Evolutionary conservation across 768 basidiomycete species (phyloP), one percentile per base, ranked within the genome.

Genomic region (Mycena kentingensis): DNA sequence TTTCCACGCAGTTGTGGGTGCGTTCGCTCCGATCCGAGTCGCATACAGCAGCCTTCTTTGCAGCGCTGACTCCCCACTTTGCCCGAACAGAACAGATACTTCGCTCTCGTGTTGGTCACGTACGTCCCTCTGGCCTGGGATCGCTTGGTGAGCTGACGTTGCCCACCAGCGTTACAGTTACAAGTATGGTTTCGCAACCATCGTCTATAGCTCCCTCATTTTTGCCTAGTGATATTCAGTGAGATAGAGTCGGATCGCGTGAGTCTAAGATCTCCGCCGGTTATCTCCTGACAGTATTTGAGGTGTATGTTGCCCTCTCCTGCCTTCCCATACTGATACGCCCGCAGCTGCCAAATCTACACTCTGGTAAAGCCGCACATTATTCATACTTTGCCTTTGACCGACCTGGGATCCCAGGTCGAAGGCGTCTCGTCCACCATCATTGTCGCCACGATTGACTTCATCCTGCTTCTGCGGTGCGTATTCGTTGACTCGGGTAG

Each of bases 301-400:
- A 12, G 27, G 11, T 25, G 26, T 37, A 13, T 2, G 15, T 18
- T 16, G 15, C 3, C 15, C 27, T 44, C 4, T 3, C 16, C 10
- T 15, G 15, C 4, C 13, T 22, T 28, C n/a, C n/a, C n/a, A n/a
- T n/a, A n/a, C n/a, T n/a, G n/a, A n/a, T n/a, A n/a, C n/a, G n/a
- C n/a, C n/a, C n/a, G n/a, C 28, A 54, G 53, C 24, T 54, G 53
- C 35, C 27, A 29, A 15, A 45, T 49, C 13, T 54, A 44, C 41
- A 54, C 46, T 2, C 53, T 43, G 27, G 53, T 36, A 36, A 1
- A 27, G 28, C 19, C 0, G 11, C 29, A 4, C 12, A 16, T n/a
- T 4, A 37, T 27, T 2, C 18, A 19, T 1, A 18, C 0, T 4
- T 18, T 21, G 16, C 19, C 7, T 25, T 21, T 15, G 16, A 21